These are phyloP conservation scores for Epichloe festucae DNA, from an alignment of 2,329 filamentous ascomycete species.

Conservation along the genomic window DNA sequence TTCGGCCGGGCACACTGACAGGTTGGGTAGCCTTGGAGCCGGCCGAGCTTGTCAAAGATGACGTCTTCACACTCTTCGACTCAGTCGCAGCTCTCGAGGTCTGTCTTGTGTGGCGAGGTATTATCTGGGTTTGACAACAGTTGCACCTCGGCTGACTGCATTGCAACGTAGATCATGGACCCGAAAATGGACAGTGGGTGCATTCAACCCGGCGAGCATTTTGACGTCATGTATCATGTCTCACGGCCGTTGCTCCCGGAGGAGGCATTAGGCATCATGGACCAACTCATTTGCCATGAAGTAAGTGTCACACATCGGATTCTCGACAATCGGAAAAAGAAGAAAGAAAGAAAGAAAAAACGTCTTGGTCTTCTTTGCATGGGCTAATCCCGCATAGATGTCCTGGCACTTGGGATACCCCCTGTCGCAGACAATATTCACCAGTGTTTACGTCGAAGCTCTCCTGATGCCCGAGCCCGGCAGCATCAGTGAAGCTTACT, in stretches of 20 bases:
- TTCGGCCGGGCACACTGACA: constrained; percentile 13
- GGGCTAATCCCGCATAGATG: constrained; percentile 43
- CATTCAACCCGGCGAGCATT: constrained; percentile 61
- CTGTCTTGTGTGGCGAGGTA: constrained; percentile 9
- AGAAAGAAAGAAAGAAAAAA: neutral
- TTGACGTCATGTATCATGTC: constrained; percentile 74
- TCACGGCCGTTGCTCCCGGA: constrained; percentile 53
- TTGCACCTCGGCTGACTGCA: neutral
- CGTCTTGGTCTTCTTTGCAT: too few species aligned
- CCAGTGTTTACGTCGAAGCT: constrained; percentile 78
- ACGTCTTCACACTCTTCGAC: constrained; percentile 85
- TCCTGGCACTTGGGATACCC: constrained; percentile 96
- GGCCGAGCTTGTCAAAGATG: constrained; percentile 87
- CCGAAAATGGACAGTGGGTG: constrained; percentile 97
- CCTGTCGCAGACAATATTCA: constrained; percentile 87
- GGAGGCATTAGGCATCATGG: constrained; percentile 85
- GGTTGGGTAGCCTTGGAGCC: constrained; percentile 51
- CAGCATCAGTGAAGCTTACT: constrained; percentile 52
- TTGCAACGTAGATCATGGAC: constrained; percentile 74
- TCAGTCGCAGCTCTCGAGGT: constrained; percentile 78
- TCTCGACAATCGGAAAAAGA: neutral
- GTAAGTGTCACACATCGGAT: constrained; percentile 28
- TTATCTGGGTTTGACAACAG: neutral
- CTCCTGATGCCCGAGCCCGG: constrained; percentile 59
- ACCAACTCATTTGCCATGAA: constrained; percentile 82